A percentile compares a stretch with the other conserved stretches of the same genome.
phyloP scores from a whole-genome alignment of 768 basidiomycete species.

The Agrocybe pediades region DNA sequence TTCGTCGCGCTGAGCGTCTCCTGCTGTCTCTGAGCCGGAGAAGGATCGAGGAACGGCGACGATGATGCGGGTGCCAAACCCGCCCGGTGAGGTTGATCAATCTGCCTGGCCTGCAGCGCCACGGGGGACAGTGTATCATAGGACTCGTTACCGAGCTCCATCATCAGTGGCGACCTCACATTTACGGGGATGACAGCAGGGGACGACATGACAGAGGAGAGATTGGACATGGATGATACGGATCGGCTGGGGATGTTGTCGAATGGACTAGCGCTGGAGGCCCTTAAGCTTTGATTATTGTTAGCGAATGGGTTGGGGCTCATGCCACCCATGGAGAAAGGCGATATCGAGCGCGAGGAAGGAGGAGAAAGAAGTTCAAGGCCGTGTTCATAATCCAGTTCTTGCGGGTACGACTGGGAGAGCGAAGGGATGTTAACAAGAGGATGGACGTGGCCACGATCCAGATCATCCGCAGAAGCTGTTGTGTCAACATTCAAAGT shows the following conservation, averaged over 20 bases:
- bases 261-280: constrained; percentile 7
- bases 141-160: constrained; percentile 17
- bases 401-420: constrained; percentile 44
- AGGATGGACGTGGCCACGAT: too few relatives aligned
- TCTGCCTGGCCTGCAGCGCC: constrained; percentile 1
- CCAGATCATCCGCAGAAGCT: too few relatives aligned
- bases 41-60: constrained; percentile 1
- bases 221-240: constrained; percentile 6
- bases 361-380: constrained; percentile 46
- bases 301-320: constrained; percentile 14
- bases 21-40: not conserved
- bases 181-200: not conserved
- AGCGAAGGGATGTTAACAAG: constrained; percentile 34
- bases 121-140: constrained; percentile 19
- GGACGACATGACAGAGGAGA: constrained; percentile 12
- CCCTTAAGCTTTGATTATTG: constrained; percentile 2
- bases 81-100: not conserved
- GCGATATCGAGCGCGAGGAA: constrained; percentile 41
- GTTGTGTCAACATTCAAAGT: too few relatives aligned
- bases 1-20: constrained; percentile 7
- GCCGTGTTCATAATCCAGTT: constrained; percentile 43
- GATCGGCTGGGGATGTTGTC: constrained; percentile 1
- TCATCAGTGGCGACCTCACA: constrained; percentile 8
- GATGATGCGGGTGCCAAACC: not conserved
- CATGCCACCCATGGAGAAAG: constrained; percentile 33